Evolutionary conservation across 2,329 filamentous ascomycete species (phyloP), one percentile per base, ranked within the genome.

Genomic region (Emmonsiellopsis sp.): DNA sequence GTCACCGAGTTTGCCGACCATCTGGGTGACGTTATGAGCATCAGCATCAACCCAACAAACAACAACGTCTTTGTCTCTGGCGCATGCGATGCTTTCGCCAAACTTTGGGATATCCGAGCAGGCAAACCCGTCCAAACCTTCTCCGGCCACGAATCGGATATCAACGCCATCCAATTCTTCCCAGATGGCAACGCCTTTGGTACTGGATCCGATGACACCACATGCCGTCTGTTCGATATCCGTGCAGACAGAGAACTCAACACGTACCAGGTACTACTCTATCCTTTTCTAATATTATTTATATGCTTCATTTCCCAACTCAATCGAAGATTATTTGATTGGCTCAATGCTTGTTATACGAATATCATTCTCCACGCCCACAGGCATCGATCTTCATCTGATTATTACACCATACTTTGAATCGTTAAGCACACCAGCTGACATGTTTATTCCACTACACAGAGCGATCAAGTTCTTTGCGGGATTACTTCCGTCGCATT

Each of bases 81-180:
- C 70, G 93, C 93, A 64, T 98, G 93, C 74, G 93, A 98, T 71
- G 91, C 92, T 13, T 98, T 97, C 68, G 93, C 93, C 55, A 98
- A 98, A 76, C 77, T 98, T 54, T 98, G 93, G 93, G 93, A 98
- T 76, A 95, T 97, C 63, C 88, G 93, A 68, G 91, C 93, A 61
- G 92, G 94, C 66, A 96, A 96, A 80, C 94, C 93, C 61, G 91
- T 95, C 51, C 93, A 98, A 78, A 98, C 93, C 2, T 98, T 98
- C 71, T 91, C 93, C 51, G 93, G 93, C 32, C 93, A 97, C 74
- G 93, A 97, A 74, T 96, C 91, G 44, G 93, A 98, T 68, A 98
- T 98, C 78, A 98, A 98, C 72, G 93, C 93, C 63, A 96, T 98
- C 60, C 93, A 97, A 70, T 98, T 97, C 78, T 97, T 97, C 84